Evolutionary conservation across 306 rosid genomes (phyloP).

Genomic region (Boehmeria nivea): DNA sequence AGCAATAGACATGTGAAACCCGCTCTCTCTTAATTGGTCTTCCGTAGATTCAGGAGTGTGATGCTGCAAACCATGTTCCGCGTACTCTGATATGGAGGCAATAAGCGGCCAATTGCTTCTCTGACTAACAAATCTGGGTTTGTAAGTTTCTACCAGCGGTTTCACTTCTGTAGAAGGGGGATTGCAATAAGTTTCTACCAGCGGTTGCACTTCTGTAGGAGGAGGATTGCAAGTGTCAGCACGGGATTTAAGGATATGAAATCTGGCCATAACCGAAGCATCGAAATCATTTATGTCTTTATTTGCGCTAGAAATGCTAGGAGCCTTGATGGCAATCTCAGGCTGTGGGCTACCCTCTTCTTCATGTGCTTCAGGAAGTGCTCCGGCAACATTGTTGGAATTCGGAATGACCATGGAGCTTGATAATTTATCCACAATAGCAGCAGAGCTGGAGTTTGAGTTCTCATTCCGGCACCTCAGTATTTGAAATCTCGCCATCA

Average conservation of each 20-base stretch:
- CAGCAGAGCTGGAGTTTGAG: constrained; percentile 10
- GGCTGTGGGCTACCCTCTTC: constrained; percentile 18
- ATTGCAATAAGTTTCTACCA: constrained; percentile 7
- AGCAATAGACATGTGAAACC: constrained; percentile 25
- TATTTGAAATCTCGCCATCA: constrained; percentile 36
- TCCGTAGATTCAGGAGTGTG: constrained; percentile 22
- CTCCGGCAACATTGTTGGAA: constrained; percentile 24
- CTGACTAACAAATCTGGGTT: constrained; percentile 27
- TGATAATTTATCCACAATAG: constrained; percentile 22
- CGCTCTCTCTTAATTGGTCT: constrained; percentile 33
- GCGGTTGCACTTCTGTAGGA: constrained; percentile 23
- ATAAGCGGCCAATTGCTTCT: constrained; percentile 26
- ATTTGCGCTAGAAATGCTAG: constrained; percentile 24
- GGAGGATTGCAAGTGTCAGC: constrained; percentile 26
- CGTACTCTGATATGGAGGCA: constrained; percentile 26
- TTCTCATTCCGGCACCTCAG: constrained; percentile 27
- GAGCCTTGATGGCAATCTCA: constrained; percentile 22
- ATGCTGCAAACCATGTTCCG: constrained; percentile 18
- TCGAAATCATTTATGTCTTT: constrained; percentile 26
- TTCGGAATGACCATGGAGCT: constrained; percentile 27
- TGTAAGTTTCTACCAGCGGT: neutral
- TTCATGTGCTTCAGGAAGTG: constrained; percentile 19
- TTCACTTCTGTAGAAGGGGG: too few relatives aligned
- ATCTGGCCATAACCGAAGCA: constrained; percentile 52
- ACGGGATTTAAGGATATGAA: constrained; percentile 39